phyloP scores from a whole-genome alignment of 768 basidiomycete genomes.

The Russula vinacea region DNA sequence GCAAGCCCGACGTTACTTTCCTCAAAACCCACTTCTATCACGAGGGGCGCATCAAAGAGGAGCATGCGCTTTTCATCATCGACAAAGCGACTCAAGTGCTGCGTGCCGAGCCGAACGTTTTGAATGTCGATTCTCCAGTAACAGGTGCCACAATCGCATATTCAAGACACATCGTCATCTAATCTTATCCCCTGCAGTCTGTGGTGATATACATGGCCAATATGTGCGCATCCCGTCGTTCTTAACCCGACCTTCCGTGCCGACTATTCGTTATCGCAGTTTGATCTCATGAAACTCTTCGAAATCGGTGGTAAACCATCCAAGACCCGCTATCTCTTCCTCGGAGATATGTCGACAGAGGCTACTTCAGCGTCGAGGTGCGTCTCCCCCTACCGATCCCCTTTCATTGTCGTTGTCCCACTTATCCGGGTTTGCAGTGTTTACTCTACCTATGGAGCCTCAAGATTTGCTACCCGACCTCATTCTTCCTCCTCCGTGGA shows the following conservation, averaged over 20 bases:
- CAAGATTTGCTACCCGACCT: constrained; percentile 99
- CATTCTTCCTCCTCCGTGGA: constrained; percentile 91
- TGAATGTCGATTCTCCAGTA: constrained; percentile 94
- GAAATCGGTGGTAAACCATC: constrained; percentile 76
- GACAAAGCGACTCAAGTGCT: constrained; percentile 79
- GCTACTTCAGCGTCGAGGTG: constrained; percentile 74
- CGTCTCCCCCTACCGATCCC: constrained; percentile 19
- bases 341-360: constrained; percentile 76
- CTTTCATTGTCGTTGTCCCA: background rate
- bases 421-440: constrained; percentile 53
- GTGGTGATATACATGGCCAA: constrained; percentile 99
- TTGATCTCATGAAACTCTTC: constrained; percentile 76
- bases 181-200: constrained; percentile 38
- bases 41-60: constrained; percentile 89
- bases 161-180: background rate
- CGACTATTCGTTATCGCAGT: constrained; percentile 41
- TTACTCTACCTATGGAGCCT: constrained; percentile 96
- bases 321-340: constrained; percentile 68
- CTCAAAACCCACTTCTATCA: constrained; percentile 99
- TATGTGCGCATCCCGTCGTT: constrained; percentile 60
- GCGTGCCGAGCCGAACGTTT: constrained; percentile 80
- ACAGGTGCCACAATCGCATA: constrained; percentile 56
- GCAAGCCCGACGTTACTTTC: constrained; percentile 93
- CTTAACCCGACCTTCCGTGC: background rate
- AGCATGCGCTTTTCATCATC: constrained; percentile 93